A percentile compares a stretch with the other conserved stretches of the same genome.
Conservation (phyloP, 2,329 filamentous ascomycete species). For the Phialophora chinensis region DNA sequence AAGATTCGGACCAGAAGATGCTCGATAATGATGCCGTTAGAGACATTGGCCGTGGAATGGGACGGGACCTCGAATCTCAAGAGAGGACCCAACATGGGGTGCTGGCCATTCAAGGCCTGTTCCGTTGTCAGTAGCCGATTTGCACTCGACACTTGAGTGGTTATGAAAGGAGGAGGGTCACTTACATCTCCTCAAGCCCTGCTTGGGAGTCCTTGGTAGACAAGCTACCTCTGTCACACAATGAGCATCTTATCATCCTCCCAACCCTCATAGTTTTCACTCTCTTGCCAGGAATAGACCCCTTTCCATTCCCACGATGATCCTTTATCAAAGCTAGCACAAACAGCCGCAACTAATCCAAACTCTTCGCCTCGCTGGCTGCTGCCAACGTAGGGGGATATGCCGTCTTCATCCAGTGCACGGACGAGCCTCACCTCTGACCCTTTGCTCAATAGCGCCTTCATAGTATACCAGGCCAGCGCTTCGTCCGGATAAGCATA, state of each 20-base stretch:
- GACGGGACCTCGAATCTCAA: not conserved
- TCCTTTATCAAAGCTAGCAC: conserved; percentile 4
- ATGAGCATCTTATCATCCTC: conserved; percentile 11
- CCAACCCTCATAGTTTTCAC: conserved; percentile 15
- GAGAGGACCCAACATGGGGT: not conserved
- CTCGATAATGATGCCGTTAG: not conserved
- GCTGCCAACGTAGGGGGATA: conserved; percentile 4
- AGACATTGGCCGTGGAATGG: not conserved
- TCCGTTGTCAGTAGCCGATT: not conserved
- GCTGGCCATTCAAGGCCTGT: not conserved
- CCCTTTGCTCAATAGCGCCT: not conserved
- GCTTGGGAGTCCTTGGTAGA: not conserved
- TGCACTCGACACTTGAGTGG: not conserved
- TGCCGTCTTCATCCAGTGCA: conserved; percentile 13
- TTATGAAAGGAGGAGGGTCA: not conserved
- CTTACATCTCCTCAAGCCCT: not conserved
- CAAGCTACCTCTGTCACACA: not conserved
- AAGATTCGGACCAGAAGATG: not conserved
- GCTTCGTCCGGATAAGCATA: conserved; percentile 16
- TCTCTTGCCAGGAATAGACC: conserved; percentile 17
- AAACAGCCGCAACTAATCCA: conserved; percentile 10
- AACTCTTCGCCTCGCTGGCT: conserved; percentile 9
- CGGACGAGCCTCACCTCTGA: conserved; percentile 9
- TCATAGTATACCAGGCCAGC: conserved; percentile 4
- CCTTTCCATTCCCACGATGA: conserved; percentile 14